Evolutionary conservation across 805 yeast genomes (phyloP).

Genomic region (Kodamaea leandrae): DNA sequence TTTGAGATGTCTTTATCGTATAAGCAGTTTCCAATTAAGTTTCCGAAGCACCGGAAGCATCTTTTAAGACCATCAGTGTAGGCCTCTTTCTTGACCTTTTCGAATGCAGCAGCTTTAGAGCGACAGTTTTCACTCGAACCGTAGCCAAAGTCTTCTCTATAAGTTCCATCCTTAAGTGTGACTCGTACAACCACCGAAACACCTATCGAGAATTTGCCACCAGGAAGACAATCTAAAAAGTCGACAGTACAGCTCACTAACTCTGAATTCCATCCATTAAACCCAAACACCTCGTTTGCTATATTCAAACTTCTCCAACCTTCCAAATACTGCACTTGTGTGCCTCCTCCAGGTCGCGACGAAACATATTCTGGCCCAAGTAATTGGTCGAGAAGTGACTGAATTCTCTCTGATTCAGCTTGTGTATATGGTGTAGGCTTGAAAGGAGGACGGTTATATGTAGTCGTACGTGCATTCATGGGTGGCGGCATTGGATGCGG

Average conservation of each 20-base stretch:
- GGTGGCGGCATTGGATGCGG: not conserved
- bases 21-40: slow-evolving; percentile 78
- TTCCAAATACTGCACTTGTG: slow-evolving; percentile 69
- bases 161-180: slow-evolving; percentile 76
- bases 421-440: slow-evolving; percentile 28
- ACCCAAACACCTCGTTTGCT: slow-evolving; percentile 81
- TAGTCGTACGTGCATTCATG: not conserved
- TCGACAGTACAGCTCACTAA: slow-evolving; percentile 64
- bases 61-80: slow-evolving; percentile 81
- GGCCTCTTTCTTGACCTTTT: slow-evolving; percentile 81
- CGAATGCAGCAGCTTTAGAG: slow-evolving; percentile 69
- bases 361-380: slow-evolving; percentile 79
- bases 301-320: slow-evolving; percentile 81
- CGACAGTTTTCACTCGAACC: slow-evolving; percentile 73
- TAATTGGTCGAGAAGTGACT: slow-evolving; percentile 32
- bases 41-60: slow-evolving; percentile 76
- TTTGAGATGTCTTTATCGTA: slow-evolving; percentile 61
- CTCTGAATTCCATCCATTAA: slow-evolving; percentile 80
- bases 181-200: slow-evolving; percentile 70
- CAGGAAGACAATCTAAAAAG: slow-evolving; percentile 61
- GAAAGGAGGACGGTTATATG: slow-evolving; percentile 10
- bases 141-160: slow-evolving; percentile 72
- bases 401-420: slow-evolving; percentile 36
- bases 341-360: slow-evolving; percentile 73
- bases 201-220: slow-evolving; percentile 57